Evolutionary conservation across 441 rosid species (phyloP).

Genomic region (Breynia disticha): DNA sequence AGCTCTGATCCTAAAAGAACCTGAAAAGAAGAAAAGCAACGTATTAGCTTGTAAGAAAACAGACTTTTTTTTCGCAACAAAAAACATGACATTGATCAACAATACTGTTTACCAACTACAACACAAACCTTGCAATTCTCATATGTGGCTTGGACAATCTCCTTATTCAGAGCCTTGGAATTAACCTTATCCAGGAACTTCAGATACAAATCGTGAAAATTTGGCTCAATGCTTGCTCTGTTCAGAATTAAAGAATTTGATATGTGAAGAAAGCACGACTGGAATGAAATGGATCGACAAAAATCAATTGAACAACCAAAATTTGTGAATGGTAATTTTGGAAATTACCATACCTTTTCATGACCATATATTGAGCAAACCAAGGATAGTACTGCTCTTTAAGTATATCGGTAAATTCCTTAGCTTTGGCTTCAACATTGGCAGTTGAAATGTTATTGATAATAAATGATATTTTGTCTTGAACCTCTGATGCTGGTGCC

Average conservation of each 20-base stretch:
- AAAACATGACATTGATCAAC: too few relatives aligned
- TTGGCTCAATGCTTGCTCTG: conserved; percentile 99
- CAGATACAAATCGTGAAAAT: conserved; percentile 93
- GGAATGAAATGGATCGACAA: neutral
- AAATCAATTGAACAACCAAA: neutral
- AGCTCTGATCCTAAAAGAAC: conserved; percentile 98
- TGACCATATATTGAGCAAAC: conserved; percentile 99
- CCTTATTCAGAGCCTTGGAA: conserved; percentile 77
- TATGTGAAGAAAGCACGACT: neutral
- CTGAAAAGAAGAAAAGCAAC: conserved; percentile 24
- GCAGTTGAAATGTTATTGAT: conserved; percentile 80
- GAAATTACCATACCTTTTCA: conserved; percentile 66
- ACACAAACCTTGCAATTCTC: conserved; percentile 93
- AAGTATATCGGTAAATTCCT: conserved; percentile 76
- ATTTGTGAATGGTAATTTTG: neutral
- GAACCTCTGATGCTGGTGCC: conserved; percentile 82
- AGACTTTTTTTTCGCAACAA: neutral
- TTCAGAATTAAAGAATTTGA: conserved; percentile 4
- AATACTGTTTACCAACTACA: conserved; percentile 1
- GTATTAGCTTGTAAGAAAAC: neutral
- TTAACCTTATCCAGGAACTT: conserved; percentile 87
- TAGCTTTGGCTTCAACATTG: conserved; percentile 78
- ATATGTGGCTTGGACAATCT: conserved; percentile 81
- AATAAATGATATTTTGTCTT: conserved; percentile 88
- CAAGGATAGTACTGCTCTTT: conserved; percentile 82